phyloP scores from a whole-genome alignment of 805 yeast species.

The Wickerhamomyces chambardii region DNA sequence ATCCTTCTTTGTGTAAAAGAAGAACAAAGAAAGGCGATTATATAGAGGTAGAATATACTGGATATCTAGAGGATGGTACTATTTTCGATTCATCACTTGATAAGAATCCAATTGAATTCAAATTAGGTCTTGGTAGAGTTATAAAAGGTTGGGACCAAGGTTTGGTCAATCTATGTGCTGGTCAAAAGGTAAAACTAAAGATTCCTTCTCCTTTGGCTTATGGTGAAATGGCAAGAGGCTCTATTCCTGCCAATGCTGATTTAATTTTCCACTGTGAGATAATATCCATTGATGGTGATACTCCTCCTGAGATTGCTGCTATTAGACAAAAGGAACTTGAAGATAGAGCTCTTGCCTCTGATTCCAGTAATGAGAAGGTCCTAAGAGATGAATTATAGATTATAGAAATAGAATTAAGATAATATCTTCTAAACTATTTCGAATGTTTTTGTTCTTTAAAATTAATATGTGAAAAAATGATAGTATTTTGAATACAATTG shows the following conservation, averaged over 20 bases:
- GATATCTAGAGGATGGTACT: constrained; percentile 55
- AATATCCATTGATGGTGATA: constrained; percentile 21
- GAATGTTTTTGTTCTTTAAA: too few relatives aligned
- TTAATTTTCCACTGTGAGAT: constrained; percentile 60
- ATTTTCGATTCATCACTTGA: constrained; percentile 67
- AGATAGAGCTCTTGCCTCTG: too few relatives aligned
- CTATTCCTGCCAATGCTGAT: constrained; percentile 73
- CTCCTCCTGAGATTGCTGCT: too few relatives aligned
- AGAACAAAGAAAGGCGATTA: constrained; percentile 58
- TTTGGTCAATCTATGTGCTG: constrained; percentile 63
- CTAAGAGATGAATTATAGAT: constrained; percentile 4
- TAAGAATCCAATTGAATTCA: constrained; percentile 59
- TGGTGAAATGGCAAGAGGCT: constrained; percentile 70
- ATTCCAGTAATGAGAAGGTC: too few relatives aligned
- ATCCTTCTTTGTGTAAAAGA: constrained; percentile 42
- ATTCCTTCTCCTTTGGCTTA: constrained; percentile 78
- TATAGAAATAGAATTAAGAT: constrained; percentile 4
- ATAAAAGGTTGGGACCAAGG: constrained; percentile 42
- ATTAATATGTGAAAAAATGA: too few relatives aligned
- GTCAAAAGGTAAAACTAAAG: constrained; percentile 71
- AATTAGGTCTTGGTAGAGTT: constrained; percentile 73
- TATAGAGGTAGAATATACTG: constrained; percentile 74
- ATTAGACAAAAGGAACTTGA: too few relatives aligned
- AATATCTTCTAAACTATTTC: too few relatives aligned
- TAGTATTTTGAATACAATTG: too few relatives aligned